Evolutionary conservation across 139 green algal genomes (phyloP), one percentile per base, ranked within the genome.

Genomic region (Closterium sp.): DNA sequence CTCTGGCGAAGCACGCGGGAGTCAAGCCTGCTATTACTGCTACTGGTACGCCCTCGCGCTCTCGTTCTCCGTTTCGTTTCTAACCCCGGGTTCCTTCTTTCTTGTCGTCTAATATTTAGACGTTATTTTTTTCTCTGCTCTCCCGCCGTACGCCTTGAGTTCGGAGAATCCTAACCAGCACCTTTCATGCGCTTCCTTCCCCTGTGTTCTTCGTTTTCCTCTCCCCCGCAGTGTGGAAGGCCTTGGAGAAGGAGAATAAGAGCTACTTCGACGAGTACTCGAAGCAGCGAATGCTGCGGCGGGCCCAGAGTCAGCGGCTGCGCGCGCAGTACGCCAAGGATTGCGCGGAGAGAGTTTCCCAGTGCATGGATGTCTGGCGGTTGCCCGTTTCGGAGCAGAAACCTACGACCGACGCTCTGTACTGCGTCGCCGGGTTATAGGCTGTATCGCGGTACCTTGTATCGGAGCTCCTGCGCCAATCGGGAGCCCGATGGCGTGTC

Each of bases 171-270:
- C n/a, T n/a, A n/a, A n/a, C n/a, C n/a, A n/a, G n/a, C n/a, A n/a
- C n/a, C n/a, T n/a, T n/a, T n/a, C n/a, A n/a, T n/a, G n/a, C n/a
- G n/a, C n/a, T n/a, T n/a, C n/a, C n/a, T n/a, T n/a, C n/a, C n/a
- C n/a, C n/a, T n/a, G n/a, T n/a, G n/a, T n/a, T n/a, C n/a, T n/a
- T n/a, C n/a, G n/a, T 23, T 8, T 33, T 89, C 30, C 28, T 32
- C 36, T 12, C 10, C 28, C 16, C 23, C 25, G 32, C 90, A 93
- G 90, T 93, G 28, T 93, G 90, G 90, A 93, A 36, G 84, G 90
- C 34, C 28, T 32, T 93, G 87, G 90, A 93, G 90, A 91, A 93
- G 64, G 90, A 93, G n/a, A 93, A 93, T n/a, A 89, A 92, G 38
- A 88, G 93, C 23, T 93, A 93, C n/a, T 93, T 93, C 66, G 86